Base-by-base conservation (phyloP, 345 rosid species). In the Citrus mangshanensis region DNA sequence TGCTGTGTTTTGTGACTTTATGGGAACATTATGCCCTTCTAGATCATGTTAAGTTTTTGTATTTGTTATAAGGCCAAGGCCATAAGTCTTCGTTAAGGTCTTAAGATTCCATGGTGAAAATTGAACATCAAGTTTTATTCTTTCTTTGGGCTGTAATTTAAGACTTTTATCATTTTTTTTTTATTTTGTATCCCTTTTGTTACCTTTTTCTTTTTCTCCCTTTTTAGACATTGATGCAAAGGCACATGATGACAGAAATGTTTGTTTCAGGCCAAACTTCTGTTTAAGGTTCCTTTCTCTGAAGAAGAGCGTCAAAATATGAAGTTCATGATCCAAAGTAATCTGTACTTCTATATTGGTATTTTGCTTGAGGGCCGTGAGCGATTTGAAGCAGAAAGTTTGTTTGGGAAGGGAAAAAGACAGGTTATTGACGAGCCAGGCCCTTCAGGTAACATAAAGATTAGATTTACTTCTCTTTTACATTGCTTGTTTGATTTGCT, bases 291-390 rank as follows among this genome's bases (percentile, higher is more conserved):
- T 89, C 89, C 97, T 27, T 96, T 96, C 87, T 84, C 98, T 59
- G 95, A 86, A 78, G 90, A 94, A 4, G 99, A 96, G 76, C 88
- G 87, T 75, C 79, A 89, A 71, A 87, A 76, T 79, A 82, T 96
- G 77, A 96, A 93, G 88, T 73, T 85, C 58, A 87, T 87, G 81
- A 91, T 96, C 81, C 99, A 94, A 87, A 89, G 89, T 78, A 91
- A 91, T 58, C 84, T 96, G 68, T 96, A 91, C 77, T 51, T 79
- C 22, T 96, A 96, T 85, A 87, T 96, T 68, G 94, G 91, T 32
- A 79, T 87, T 72, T 85, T 96, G 79, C 91, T 96, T 0, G 94
- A 91, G 85, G 92, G 84, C 25, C 85, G 91, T 63, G 87, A 89
- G 71, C 84, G 76, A 66, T 96, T 89, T 86, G 98, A 94, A 79